Percentiles rank a stretch among this genome's conserved stretches.
These are phyloP conservation scores for Eucalyptus sp. DNA, from an alignment of 345 rosid species.

Conservation along the genomic window DNA sequence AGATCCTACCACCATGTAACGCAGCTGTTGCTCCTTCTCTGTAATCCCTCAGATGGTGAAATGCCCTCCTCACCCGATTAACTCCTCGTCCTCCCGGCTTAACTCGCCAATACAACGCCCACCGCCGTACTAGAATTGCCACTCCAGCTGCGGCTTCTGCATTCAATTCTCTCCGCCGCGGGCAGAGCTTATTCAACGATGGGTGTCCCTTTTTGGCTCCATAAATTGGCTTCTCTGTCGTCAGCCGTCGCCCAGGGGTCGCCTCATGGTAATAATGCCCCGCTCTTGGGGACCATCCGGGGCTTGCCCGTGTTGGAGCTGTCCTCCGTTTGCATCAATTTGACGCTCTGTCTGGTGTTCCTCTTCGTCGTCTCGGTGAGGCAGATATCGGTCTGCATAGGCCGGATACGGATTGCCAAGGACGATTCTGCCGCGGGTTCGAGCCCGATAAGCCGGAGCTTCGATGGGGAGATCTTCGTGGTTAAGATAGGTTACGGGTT, in stretches of 20 bases:
- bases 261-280: neutral
- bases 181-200: neutral
- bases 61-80: neutral
- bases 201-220: neutral
- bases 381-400: slow-evolving; percentile 50
- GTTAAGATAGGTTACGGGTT: slow-evolving; percentile 38
- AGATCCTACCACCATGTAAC: neutral
- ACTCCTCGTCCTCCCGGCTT: neutral
- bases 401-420: slow-evolving; percentile 48
- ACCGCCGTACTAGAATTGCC: neutral
- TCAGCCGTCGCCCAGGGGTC: neutral
- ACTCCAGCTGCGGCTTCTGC: neutral
- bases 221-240: neutral
- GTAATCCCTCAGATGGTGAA: neutral
- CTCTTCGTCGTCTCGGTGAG: slow-evolving; percentile 55
- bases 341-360: slow-evolving; percentile 48
- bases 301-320: slow-evolving; percentile 53
- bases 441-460: slow-evolving; percentile 23
- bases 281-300: slow-evolving; percentile 2
- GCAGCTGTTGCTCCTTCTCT: neutral
- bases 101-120: neutral
- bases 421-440: slow-evolving; percentile 46
- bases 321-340: slow-evolving; percentile 61
- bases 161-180: neutral
- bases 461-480: slow-evolving; percentile 33